Evolutionary conservation across 2,329 filamentous ascomycete genomes (phyloP).

Genomic region (Scedosporium aurantiacum): DNA sequence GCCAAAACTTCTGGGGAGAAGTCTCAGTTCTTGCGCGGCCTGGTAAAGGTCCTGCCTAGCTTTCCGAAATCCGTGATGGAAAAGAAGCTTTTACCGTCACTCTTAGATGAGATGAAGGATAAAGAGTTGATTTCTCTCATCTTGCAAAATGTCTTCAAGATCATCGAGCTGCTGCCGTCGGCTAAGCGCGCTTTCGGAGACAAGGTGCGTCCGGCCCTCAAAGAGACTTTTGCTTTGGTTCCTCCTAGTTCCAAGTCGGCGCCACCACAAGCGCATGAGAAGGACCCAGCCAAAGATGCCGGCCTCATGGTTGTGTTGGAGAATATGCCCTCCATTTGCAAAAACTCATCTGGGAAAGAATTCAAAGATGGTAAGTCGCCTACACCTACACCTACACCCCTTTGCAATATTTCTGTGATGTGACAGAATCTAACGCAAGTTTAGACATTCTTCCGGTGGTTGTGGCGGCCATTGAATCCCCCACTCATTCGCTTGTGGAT

Average conservation of each 20-base stretch:
- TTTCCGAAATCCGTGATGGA: conserved; percentile 92
- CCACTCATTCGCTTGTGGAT: conserved; percentile 82
- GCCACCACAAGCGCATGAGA: conserved; percentile 50
- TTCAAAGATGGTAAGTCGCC: conserved; percentile 72
- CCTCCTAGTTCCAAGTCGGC: conserved; percentile 21
- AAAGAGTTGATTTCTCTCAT: conserved; percentile 75
- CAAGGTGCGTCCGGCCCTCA: conserved; percentile 72
- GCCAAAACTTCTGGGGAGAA: conserved; percentile 90
- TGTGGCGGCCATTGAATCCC: conserved; percentile 71
- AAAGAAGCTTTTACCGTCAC: conserved; percentile 80
- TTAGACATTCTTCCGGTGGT: conserved; percentile 81
- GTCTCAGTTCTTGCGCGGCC: conserved; percentile 76
- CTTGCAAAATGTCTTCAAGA: conserved; percentile 85
- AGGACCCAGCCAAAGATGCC: conserved; percentile 74
- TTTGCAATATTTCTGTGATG: neutral
- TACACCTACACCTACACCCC: neutral
- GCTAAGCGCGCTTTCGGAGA: conserved; percentile 73
- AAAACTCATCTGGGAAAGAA: conserved; percentile 78
- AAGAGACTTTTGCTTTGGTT: conserved; percentile 61
- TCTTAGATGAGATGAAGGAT: conserved; percentile 91
- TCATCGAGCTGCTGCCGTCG: conserved; percentile 61
- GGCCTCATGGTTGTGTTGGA: conserved; percentile 87
- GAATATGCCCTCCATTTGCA: conserved; percentile 62
- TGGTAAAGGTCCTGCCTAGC: conserved; percentile 77
- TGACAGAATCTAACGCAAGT: conserved; percentile 1